A percentile compares a stretch with the other conserved stretches of the same genome.
These are phyloP conservation scores for Stachybotrys elegans DNA, from an alignment of 2,329 filamentous ascomycete genomes.

Conservation along the genomic window DNA sequence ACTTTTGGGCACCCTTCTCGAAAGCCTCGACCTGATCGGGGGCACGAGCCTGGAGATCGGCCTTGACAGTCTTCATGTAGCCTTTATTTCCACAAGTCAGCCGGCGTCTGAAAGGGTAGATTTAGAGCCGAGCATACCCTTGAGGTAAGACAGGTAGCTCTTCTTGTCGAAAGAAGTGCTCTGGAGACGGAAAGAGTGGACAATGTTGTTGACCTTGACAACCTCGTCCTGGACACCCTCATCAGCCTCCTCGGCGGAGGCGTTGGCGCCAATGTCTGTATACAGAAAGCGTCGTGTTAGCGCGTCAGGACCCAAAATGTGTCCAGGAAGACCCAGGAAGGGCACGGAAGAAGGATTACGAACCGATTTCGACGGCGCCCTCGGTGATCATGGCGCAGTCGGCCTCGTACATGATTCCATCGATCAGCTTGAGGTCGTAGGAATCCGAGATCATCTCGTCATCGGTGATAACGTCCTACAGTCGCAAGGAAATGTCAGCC, in stretches of 20 bases:
- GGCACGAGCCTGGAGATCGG: conserved; percentile 58
- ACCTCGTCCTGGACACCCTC: conserved; percentile 66
- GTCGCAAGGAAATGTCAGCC: conserved; percentile 20
- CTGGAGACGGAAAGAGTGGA: conserved; percentile 86
- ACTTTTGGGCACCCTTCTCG: conserved; percentile 68
- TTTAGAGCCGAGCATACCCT: conserved; percentile 52
- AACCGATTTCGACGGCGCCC: conserved; percentile 68
- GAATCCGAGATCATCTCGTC: conserved; percentile 98
- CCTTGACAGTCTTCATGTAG: conserved; percentile 90
- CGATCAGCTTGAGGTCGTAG: conserved; percentile 75
- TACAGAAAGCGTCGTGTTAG: neutral
- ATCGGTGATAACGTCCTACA: conserved; percentile 77
- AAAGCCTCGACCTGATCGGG: conserved; percentile 68
- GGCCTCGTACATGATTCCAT: conserved; percentile 79
- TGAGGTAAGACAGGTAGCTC: conserved; percentile 75
- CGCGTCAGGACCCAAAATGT: neutral
- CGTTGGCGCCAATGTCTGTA: conserved; percentile 86
- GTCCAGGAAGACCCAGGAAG: neutral
- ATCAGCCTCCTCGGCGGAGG: conserved; percentile 85
- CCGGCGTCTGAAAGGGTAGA: no score
- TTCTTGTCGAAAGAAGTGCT: conserved; percentile 83
- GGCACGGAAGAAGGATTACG: conserved; percentile 25
- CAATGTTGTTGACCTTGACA: conserved; percentile 84
- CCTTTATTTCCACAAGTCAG: no score
- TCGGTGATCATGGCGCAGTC: conserved; percentile 88